Conservation (phyloP, 495 filamentous ascomycete genomes). For the Penicillium chermesinum region DNA sequence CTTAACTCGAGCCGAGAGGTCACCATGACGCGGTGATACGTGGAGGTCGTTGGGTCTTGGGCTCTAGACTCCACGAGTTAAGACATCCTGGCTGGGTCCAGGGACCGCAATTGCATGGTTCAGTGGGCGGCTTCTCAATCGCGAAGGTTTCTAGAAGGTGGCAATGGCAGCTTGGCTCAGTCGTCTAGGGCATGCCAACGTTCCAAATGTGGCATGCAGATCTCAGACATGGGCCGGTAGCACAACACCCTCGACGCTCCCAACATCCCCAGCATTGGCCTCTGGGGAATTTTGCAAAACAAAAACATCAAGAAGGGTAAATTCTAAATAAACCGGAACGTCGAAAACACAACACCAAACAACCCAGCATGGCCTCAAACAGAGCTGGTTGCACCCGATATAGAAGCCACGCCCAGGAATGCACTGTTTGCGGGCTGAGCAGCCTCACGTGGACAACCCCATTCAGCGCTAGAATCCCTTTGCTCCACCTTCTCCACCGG, state of each 20-base stretch:
- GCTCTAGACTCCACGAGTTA: background rate
- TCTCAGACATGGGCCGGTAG: background rate
- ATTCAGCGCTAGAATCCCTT: constrained; percentile 1
- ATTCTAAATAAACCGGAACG: background rate
- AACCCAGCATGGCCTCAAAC: no score
- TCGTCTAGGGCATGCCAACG: constrained; percentile 11
- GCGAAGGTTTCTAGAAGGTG: constrained; percentile 28
- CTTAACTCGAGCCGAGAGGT: background rate
- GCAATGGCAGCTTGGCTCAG: constrained; percentile 18
- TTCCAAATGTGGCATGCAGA: constrained; percentile 2
- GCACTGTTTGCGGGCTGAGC: background rate
- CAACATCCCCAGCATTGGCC: background rate
- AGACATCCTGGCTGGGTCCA: constrained; percentile 7
- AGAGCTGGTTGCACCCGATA: background rate
- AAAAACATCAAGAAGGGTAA: background rate
- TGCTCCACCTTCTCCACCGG: constrained; percentile 24
- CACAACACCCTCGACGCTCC: no score
- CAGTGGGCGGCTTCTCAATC: constrained; percentile 1
- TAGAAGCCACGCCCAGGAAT: no score
- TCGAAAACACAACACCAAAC: background rate
- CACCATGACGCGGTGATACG: background rate
- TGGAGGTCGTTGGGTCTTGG: background rate
- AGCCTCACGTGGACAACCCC: constrained; percentile 17
- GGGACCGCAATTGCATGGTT: constrained; percentile 1
- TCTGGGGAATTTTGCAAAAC: background rate